Evolutionary conservation across 208 protist species (phyloP).

Genomic region (Acanthamoeba polyphaga): DNA sequence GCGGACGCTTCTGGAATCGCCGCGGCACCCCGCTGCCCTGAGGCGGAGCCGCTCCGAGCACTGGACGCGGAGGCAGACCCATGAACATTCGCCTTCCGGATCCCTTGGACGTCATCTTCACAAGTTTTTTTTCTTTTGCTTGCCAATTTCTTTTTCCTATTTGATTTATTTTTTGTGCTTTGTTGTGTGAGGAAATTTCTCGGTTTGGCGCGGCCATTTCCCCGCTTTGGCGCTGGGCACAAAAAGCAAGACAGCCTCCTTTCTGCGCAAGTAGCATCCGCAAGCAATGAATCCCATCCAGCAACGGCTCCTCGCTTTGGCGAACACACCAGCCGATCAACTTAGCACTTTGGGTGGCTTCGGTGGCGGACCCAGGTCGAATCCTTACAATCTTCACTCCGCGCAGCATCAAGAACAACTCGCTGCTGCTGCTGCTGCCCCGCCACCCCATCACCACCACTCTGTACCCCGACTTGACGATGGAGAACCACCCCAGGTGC

Average conservation of each 20-base stretch:
- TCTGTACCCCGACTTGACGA: neutral
- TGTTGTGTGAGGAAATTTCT: no score
- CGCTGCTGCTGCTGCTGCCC: neutral
- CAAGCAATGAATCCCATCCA: neutral
- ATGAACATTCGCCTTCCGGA: neutral
- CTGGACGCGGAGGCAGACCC: constrained; percentile 8
- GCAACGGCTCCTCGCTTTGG: constrained; percentile 18
- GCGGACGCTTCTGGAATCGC: constrained; percentile 36
- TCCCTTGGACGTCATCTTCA: neutral
- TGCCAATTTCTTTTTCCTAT: neutral
- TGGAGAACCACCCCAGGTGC: neutral
- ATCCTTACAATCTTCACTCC: constrained; percentile 57
- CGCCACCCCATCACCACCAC: neutral
- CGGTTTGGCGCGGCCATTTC: neutral
- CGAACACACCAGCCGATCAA: constrained; percentile 33
- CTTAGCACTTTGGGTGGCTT: neutral
- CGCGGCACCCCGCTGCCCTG: constrained; percentile 12
- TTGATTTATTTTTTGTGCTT: neutral
- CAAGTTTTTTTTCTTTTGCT: neutral
- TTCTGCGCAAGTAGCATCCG: no score
- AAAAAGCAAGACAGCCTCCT: neutral
- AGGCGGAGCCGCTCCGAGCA: constrained; percentile 20
- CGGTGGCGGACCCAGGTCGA: neutral
- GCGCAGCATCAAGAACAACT: constrained; percentile 20
- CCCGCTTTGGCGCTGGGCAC: neutral